phyloP scores from a whole-genome alignment of 75 land plant genomes.

The Ceratopteris richardii region DNA sequence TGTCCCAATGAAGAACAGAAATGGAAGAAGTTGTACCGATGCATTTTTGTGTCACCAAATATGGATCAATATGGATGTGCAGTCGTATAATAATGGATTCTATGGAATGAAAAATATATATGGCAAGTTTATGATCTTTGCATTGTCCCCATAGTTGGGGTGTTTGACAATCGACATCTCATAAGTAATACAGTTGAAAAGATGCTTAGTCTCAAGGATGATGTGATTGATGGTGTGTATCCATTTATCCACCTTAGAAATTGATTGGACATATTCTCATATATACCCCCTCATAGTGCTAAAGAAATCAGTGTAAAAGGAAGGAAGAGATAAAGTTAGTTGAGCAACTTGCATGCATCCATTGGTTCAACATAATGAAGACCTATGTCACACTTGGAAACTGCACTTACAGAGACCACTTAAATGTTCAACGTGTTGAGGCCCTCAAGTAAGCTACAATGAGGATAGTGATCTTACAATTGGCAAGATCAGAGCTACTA shows the following conservation, averaged over 20 bases:
- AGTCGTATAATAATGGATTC: constrained; percentile 35
- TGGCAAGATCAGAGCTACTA: constrained; percentile 11
- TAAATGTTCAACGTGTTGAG: constrained; percentile 5
- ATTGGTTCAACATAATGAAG: constrained; percentile 35
- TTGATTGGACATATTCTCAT: constrained; percentile 52
- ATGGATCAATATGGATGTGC: constrained; percentile 44
- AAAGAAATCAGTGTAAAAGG: constrained; percentile 64
- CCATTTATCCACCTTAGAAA: constrained; percentile 50
- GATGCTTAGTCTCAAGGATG: constrained; percentile 15
- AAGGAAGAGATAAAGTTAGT: constrained; percentile 74
- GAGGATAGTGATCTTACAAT: constrained; percentile 1
- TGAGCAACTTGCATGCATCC: constrained; percentile 44
- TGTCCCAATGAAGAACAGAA: constrained; percentile 33
- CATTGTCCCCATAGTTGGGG: constrained; percentile 64
- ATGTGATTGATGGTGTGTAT: constrained; percentile 56
- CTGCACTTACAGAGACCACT: constrained; percentile 12
- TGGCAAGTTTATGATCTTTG: constrained; percentile 80
- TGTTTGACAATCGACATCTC: constrained; percentile 55
- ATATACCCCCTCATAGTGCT: constrained; percentile 56
- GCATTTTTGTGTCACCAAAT: constrained; percentile 49
- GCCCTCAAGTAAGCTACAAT: constrained; percentile 5
- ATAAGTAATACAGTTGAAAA: constrained; percentile 5
- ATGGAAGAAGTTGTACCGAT: constrained; percentile 19
- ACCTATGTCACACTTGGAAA: neutral
- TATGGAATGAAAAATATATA: constrained; percentile 49